phyloP scores from a whole-genome alignment of 306 rosid genomes.

The Trifolium repens region DNA sequence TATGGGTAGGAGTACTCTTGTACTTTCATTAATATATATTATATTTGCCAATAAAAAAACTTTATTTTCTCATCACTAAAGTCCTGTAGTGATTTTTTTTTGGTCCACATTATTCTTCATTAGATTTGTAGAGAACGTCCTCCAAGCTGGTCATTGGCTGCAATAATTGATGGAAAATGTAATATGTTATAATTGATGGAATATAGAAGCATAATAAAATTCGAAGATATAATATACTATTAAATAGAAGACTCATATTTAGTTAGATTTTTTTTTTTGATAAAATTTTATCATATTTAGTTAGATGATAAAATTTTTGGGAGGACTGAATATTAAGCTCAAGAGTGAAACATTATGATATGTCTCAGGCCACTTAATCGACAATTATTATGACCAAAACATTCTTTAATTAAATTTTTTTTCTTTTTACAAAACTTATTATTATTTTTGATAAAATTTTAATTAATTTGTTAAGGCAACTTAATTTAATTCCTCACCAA shows the following conservation, averaged over 20 bases:
- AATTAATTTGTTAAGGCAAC: neutral
- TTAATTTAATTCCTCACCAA: constrained; percentile 1
- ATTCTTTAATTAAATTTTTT: too few species aligned
- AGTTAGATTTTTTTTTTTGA: too few species aligned
- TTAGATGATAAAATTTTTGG: too few species aligned
- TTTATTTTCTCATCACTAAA: neutral
- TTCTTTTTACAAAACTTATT: neutral
- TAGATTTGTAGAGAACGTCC: neutral
- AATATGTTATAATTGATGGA: neutral
- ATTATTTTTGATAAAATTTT: neutral
- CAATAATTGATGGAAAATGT: neutral
- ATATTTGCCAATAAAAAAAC: neutral
- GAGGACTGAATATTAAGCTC: too few species aligned
- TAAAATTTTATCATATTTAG: too few species aligned
- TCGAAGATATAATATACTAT: too few species aligned
- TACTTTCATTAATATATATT: too few species aligned
- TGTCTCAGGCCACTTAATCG: too few species aligned
- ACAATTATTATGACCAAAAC: too few species aligned
- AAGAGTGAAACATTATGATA: too few species aligned
- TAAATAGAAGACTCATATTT: too few species aligned
- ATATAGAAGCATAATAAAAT: neutral
- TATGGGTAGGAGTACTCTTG: too few species aligned
- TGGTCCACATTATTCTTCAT: neutral
- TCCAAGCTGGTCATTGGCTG: neutral
- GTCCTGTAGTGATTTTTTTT: neutral